Percentiles rank a stretch among this genome's conserved stretches.
Evolutionary conservation across 2,329 filamentous ascomycete genomes (phyloP).

Genomic region (Phialophora macrospora): DNA sequence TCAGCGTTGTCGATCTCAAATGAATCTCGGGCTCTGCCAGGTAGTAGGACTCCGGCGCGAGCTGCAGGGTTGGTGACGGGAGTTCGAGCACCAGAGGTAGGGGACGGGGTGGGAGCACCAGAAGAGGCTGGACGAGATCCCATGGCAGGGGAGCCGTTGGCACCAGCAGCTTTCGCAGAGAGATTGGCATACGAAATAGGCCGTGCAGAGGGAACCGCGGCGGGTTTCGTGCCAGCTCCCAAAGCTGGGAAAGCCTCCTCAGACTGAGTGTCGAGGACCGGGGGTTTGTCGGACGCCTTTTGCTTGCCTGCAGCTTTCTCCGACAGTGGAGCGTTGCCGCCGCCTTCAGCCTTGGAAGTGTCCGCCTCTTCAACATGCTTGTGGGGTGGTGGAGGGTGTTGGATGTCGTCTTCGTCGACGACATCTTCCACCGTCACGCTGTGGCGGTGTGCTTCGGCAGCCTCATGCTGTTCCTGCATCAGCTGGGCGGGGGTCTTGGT

Average conservation of each 20-base stretch:
- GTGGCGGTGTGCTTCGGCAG: slow-evolving; percentile 58
- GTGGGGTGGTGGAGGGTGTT: slow-evolving; percentile 59
- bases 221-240: slow-evolving; percentile 70
- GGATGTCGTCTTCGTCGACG: slow-evolving; percentile 75
- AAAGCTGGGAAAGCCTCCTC: slow-evolving; percentile 94
- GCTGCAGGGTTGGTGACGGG: slow-evolving; percentile 51
- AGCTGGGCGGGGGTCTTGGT: slow-evolving; percentile 57
- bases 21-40: slow-evolving; percentile 79
- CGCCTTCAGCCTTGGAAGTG: slow-evolving; percentile 48
- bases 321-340: slow-evolving; percentile 59
- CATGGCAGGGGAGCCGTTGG: slow-evolving; percentile 61
- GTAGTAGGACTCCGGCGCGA: slow-evolving; percentile 55
- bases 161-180: slow-evolving; percentile 48
- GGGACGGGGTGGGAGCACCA: slow-evolving; percentile 66
- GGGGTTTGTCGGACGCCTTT: slow-evolving; percentile 54
- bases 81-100: slow-evolving; percentile 62
- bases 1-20: slow-evolving; percentile 75
- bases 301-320: slow-evolving; percentile 72
- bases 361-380: slow-evolving; percentile 37
- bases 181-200: slow-evolving; percentile 55
- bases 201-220: slow-evolving; percentile 77
- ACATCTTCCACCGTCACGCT: slow-evolving; percentile 76
- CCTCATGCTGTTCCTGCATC: slow-evolving; percentile 59
- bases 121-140: slow-evolving; percentile 52
- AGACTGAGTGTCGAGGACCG: slow-evolving; percentile 76